These are phyloP conservation scores for Hygrocybe punicea DNA, from an alignment of 768 basidiomycete genomes.

Conservation along the genomic window DNA sequence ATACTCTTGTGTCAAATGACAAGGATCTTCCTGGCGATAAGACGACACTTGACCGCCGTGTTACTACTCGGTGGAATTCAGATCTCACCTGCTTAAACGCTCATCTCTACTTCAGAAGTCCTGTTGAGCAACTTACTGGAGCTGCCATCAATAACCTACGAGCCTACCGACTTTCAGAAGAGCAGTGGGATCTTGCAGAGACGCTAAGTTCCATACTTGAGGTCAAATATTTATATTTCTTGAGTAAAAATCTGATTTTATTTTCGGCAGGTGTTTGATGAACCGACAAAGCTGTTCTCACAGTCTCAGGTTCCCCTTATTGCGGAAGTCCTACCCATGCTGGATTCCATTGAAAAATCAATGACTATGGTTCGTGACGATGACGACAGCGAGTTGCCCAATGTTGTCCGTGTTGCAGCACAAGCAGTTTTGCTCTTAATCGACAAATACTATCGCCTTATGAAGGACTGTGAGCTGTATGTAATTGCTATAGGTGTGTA, in stretches of 20 bases:
- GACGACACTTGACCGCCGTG: slow-evolving; percentile 14
- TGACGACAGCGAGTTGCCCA: background rate
- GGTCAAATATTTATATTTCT: background rate
- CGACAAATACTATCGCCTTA: background rate
- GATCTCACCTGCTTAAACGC: slow-evolving; percentile 18
- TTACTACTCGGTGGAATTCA: background rate
- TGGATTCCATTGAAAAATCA: background rate
- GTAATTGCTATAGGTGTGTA: background rate
- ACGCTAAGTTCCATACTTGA: background rate
- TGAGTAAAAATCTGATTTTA: background rate
- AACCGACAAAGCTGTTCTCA: background rate
- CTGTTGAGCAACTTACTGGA: slow-evolving; percentile 22
- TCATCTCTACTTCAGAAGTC: slow-evolving; percentile 23
- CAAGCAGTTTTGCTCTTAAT: background rate
- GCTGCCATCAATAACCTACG: slow-evolving; percentile 11
- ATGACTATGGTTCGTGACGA: background rate
- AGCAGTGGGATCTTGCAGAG: background rate
- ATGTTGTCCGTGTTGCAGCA: background rate
- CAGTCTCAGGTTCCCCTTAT: background rate
- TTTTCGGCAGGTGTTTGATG: background rate
- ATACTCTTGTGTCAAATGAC: slow-evolving; percentile 17
- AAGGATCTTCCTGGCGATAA: slow-evolving; percentile 10
- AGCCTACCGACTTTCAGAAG: slow-evolving; percentile 18
- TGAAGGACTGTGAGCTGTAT: background rate
- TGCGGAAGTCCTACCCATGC: background rate